Evolutionary conservation across 345 rosid genomes (phyloP), one percentile per base, ranked within the genome.

Genomic region (Bretschneidera sinensis): DNA sequence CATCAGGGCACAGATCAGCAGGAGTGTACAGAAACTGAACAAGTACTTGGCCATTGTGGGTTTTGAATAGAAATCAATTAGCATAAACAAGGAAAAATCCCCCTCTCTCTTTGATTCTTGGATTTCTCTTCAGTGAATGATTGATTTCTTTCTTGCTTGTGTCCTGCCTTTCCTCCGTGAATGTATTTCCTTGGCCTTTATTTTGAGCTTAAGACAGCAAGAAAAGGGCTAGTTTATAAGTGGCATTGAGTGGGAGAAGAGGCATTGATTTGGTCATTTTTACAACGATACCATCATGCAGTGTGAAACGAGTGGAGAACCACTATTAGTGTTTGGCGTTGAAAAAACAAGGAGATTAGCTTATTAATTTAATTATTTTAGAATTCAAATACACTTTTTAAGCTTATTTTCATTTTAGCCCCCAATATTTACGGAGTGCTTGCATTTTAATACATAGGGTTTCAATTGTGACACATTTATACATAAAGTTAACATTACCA

Each of bases 1-100:
- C 3, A 70, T 13, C 11, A 61, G 43, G 22, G 78, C 82, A 33
- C 63, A 80, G 57, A 85, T 74, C 74, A 62, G 23, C 51, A 73
- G 68, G 24, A 60, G 2, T 33, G 59, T 53, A 51, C 35, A 52
- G 5, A 57, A 56, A 34, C 43, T 28, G 54, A 60, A 34, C 18
- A 21, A 21, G 17, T 54, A 23, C 50, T 21, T 61, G 7, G 69
- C 77, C 84, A 79, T 79, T 65, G 23, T 25, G 2, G 0, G 21
- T 13, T 24, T n/a, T 39, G 45, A 9, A 31, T 4, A 31, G 9
- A 31, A 31, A 31, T 31, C 9, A 31, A 31, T n/a, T n/a, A n/a
- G 35, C 4, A 31, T 4, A 31, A 31, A 31, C 35, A 9, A 31
- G 9, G 35, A 31, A 31, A 9, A 2, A 28, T 28, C 33, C 8